Percentiles rank a stretch among this genome's conserved stretches.
Evolutionary conservation across 2,329 filamentous ascomycete species (phyloP).

Genomic region (Arthrobotrys musiformis): DNA sequence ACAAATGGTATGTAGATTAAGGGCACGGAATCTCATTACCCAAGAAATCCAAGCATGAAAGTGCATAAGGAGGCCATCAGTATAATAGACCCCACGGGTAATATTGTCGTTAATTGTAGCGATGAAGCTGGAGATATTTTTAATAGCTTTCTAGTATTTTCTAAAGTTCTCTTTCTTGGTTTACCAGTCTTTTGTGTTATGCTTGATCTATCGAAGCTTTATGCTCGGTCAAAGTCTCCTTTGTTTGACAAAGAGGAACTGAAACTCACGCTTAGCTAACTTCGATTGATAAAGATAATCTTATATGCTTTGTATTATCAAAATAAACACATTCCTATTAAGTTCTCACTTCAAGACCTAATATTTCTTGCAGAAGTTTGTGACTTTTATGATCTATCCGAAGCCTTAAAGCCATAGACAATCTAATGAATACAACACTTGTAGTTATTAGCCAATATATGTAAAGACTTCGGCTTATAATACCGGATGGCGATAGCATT

Average conservation of each 20-base stretch:
- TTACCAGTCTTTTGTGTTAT: background rate
- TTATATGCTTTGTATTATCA: conserved; percentile 1
- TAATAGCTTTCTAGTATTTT: background rate
- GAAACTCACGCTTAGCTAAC: background rate
- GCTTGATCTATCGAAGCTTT: background rate
- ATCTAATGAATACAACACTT: background rate
- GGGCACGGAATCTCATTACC: too few relatives aligned
- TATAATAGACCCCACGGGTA: background rate
- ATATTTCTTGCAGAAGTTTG: background rate
- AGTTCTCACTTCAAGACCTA: background rate
- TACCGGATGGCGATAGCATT: background rate
- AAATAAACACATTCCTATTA: background rate
- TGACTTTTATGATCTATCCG: background rate
- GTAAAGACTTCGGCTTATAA: background rate
- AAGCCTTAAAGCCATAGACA: background rate
- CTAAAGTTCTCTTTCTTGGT: background rate
- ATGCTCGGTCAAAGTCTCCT: background rate
- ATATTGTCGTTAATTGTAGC: conserved; percentile 8
- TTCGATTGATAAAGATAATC: conserved; percentile 6
- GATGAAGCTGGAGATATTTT: background rate
- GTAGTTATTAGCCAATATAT: background rate
- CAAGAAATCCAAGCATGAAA: background rate
- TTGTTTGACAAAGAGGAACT: background rate
- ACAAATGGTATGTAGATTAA: too few relatives aligned
- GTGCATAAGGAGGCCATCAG: background rate